Conservation (phyloP, 2,329 filamentous ascomycete species). For the Neonectria faginata region DNA sequence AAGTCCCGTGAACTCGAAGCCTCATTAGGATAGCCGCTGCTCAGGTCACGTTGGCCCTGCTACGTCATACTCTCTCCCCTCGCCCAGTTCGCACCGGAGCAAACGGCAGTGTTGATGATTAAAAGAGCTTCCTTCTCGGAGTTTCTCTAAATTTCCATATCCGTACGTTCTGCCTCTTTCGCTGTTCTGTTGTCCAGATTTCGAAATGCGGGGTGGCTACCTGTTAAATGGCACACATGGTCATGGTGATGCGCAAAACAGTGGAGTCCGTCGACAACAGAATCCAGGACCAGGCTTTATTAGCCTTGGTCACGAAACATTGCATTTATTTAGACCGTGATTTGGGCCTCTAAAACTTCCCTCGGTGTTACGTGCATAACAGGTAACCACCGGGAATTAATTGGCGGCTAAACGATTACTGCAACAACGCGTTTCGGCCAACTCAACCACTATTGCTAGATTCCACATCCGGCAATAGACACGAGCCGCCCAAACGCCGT, state of each 20-base stretch:
- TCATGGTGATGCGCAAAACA: background rate
- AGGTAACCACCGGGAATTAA: too few relatives aligned
- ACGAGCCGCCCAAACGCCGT: background rate
- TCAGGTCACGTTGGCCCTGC: background rate
- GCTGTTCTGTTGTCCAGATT: background rate
- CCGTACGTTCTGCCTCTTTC: background rate
- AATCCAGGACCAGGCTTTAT: background rate
- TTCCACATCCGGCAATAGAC: background rate
- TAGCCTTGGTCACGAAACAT: background rate
- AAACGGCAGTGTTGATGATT: background rate
- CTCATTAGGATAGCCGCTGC: background rate
- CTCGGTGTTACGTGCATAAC: background rate
- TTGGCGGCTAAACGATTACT: background rate
- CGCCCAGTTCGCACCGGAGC: background rate
- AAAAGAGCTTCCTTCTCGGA: background rate
- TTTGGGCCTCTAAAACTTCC: background rate
- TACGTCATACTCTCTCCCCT: background rate
- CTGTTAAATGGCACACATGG: background rate
- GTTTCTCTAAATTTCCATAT: background rate
- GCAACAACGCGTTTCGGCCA: background rate
- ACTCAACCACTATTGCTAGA: background rate
- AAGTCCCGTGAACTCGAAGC: slow-evolving; percentile 17
- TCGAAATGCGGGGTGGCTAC: slow-evolving; percentile 3
- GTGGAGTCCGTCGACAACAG: background rate
- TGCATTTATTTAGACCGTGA: background rate